Base-by-base conservation (phyloP, 2,329 filamentous ascomycete species). In the Aureobasidium vineae region DNA sequence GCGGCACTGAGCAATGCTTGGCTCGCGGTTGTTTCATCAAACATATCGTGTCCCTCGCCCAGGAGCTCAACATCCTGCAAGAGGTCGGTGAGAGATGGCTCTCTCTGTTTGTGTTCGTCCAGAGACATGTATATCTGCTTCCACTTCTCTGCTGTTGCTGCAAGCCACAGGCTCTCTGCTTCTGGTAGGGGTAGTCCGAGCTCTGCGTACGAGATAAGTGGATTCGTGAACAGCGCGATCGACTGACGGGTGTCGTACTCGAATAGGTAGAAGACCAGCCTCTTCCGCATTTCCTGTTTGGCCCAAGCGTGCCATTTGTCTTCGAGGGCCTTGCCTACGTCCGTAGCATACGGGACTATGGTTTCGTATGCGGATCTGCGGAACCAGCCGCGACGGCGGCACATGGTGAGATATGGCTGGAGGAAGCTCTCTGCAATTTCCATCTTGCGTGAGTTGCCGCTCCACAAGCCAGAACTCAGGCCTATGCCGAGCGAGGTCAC, bases 121-220 rank as follows among this genome's bases (percentile, higher is more conserved):
- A 74, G 70, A 68, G 72, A 79, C 3, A 89, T 75, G 69, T 86
- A 89, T 1, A 82, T 77, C 8, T 78, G 74, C 73, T 89, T 90
- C 88, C 90, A 92, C 68, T 86, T 83, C 21, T 78, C 72, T 1
- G 89, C 87, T 0, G 83, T 83, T 36, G 82, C 81, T 1, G 89
- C 88, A 56, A 85, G 82, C 89, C 89, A 92, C 1, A 92, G 74
- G 15, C 84, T 80, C 64, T 83, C 81, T 0, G 85, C 79, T 68
- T 84, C 84, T 0, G 89, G 89, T 0, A 92, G 75, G 1, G 88
- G 87, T 2, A 91, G 77, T 4, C 85, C 85, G 57, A 91, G 77
- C 71, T 91, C 89, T 0, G 87, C 82, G 71, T 90, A 91, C 0
- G 88, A 89, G 69, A 91, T 85, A 23, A 86, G 78, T 0, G 88